Evolutionary conservation across 805 yeast species (phyloP).

Genomic region (Hemisphaericaspora nanyangensis): DNA sequence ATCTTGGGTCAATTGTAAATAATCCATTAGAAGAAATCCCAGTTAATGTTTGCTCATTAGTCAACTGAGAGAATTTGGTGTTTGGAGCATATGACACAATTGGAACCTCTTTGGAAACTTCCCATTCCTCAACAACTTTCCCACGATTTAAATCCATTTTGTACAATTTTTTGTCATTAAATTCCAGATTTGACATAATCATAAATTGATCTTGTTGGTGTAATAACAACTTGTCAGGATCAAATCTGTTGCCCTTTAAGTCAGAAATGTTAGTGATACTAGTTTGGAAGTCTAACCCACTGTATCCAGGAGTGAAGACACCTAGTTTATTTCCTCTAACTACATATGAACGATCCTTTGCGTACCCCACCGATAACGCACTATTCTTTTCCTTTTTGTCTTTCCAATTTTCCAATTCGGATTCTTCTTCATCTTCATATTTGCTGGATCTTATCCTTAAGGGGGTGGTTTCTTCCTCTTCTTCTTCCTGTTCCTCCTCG

Average conservation of each 20-base stretch:
- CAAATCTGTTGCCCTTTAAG: conserved; percentile 44
- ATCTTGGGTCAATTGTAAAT: conserved; percentile 79
- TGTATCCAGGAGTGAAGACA: conserved; percentile 62
- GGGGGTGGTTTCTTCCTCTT: conserved; percentile 22
- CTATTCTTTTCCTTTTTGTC: conserved; percentile 46
- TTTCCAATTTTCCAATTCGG: conserved; percentile 14
- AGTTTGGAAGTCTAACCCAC: conserved; percentile 55
- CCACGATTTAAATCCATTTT: conserved; percentile 81
- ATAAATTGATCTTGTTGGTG: conserved; percentile 70
- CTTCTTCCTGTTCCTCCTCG: conserved; percentile 14
- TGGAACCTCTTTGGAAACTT: conserved; percentile 44
- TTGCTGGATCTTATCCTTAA: conserved; percentile 1
- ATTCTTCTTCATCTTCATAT: conserved; percentile 34
- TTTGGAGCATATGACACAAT: conserved; percentile 64
- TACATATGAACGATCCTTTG: conserved; percentile 71
- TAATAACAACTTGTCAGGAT: conserved; percentile 68
- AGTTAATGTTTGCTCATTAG: conserved; percentile 67
- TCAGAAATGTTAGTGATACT: conserved; percentile 60
- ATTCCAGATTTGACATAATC: conserved; percentile 55
- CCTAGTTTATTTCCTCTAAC: conserved; percentile 78
- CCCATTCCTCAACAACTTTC: conserved; percentile 83
- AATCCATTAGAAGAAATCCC: conserved; percentile 66
- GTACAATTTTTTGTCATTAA: conserved; percentile 45
- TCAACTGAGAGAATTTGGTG: conserved; percentile 69
- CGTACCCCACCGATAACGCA: conserved; percentile 66